phyloP scores from a whole-genome alignment of 1,139 yeast species.

The Debaryomyces psychrophilus region DNA sequence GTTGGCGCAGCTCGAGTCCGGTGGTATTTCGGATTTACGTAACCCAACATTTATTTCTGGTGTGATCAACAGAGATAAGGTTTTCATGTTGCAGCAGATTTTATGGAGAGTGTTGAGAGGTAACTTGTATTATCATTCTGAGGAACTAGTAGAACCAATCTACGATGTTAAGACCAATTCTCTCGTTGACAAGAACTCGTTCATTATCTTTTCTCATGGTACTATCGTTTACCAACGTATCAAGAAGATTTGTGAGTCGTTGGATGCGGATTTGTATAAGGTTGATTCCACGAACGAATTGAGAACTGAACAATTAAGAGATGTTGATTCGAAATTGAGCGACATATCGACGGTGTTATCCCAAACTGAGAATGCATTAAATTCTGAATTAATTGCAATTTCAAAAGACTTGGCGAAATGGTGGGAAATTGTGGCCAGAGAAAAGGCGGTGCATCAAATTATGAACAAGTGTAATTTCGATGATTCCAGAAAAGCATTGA shows the following conservation, averaged over 20 bases:
- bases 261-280: constrained; percentile 47
- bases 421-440: constrained; percentile 71
- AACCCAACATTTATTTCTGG: constrained; percentile 69
- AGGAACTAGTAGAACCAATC: constrained; percentile 59
- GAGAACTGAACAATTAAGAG: constrained; percentile 53
- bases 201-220: constrained; percentile 52
- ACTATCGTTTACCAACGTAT: constrained; percentile 43
- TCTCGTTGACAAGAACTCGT: constrained; percentile 41
- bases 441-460: constrained; percentile 67
- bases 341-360: constrained; percentile 63
- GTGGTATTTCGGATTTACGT: constrained; percentile 23
- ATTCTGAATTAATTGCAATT: constrained; percentile 71
- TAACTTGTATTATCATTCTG: constrained; percentile 74
- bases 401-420: constrained; percentile 71
- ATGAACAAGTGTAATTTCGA: constrained; percentile 72
- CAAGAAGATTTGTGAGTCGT: constrained; percentile 48
- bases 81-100: constrained; percentile 75
- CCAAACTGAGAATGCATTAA: constrained; percentile 59
- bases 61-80: constrained; percentile 73
- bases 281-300: constrained; percentile 35
- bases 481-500: constrained; percentile 61
- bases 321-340: constrained; percentile 55
- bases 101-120: constrained; percentile 94
- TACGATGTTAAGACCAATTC: constrained; percentile 40
- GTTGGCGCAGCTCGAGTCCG: constrained; percentile 32